Conservation (phyloP, 2,329 filamentous ascomycete genomes). For the Epichloe gansuensis region DNA sequence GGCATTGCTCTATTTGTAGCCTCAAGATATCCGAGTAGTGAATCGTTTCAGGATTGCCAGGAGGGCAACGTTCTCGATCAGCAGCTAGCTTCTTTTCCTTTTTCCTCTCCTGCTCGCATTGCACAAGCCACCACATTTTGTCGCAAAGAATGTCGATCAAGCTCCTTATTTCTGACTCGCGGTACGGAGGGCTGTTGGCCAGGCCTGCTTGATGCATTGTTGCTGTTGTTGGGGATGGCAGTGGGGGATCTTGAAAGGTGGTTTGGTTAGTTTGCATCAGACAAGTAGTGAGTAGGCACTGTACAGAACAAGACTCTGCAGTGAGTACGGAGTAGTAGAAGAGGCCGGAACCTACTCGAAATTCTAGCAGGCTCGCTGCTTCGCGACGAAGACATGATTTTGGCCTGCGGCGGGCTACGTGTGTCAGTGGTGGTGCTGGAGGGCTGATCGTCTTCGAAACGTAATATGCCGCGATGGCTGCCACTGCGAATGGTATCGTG, state of each 20-base stretch:
- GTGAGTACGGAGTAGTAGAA: too few species aligned
- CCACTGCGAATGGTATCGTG: neutral
- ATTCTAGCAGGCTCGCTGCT: neutral
- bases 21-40: constrained; percentile 11
- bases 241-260: neutral
- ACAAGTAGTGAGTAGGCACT: too few species aligned
- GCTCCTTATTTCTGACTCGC: constrained; percentile 4
- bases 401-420: neutral
- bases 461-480: neutral
- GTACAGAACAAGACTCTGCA: too few species aligned
- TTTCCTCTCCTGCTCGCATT: constrained; percentile 9
- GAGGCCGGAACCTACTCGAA: neutral
- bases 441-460: neutral
- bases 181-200: neutral
- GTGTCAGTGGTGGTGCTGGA: neutral
- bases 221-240: neutral
- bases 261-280: neutral
- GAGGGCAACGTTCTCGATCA: constrained; percentile 9
- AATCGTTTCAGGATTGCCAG: constrained; percentile 12
- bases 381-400: neutral
- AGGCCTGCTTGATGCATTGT: constrained; percentile 1
- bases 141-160: constrained; percentile 14
- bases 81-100: constrained; percentile 7
- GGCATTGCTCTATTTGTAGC: constrained; percentile 7
- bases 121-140: constrained; percentile 10